Base-by-base conservation (phyloP, 108 stramenopile genomes). In the Cyclotella choctawhatcheeana region DNA sequence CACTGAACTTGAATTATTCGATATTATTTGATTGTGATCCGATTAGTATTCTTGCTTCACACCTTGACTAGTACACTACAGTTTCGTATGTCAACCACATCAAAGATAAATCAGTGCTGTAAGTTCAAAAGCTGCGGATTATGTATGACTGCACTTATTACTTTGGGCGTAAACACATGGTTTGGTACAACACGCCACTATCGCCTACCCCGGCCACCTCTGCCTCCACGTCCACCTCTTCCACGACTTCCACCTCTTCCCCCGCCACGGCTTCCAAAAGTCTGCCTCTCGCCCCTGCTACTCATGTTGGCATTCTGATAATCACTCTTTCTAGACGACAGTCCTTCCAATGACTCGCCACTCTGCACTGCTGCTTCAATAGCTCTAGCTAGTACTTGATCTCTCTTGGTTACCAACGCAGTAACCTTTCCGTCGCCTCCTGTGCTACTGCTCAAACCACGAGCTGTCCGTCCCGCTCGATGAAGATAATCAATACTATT, bases 401-500 rank as follows among this genome's bases (percentile, higher is more conserved):
- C 95, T 25, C 92, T 76, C 65, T 94, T 96, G 20, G 90, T 77
- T 4, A 96, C 89, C 44, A 96, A 72, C 5, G 95, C 95, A 21
- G 95, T 93, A 3, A 96, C 93, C 48, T 77, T 82, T 7, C 94
- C 94, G 29, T 78, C 75, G 24, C 91, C 91, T 67, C 58, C 53
- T 22, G 45, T 44, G 29, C 66, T 50, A 5, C 37, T 44, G 25
- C 67, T 72, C 32, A 87, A 60, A 29, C 89, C 93, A 30, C 96
- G 85, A 14, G 96, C 94, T 1, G 96, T 97, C 3, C 97, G 81
- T 34, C 97, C 97, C 7, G 96, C 96, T 24, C 97, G 84, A 58
- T 96, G 86, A 31, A 98, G 68, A 67, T 97, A 98, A 70, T 98
- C 97, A 26, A 91, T 91, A 7, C 96, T 93, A 73, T 97, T 95